Base-by-base conservation (phyloP, 2,329 filamentous ascomycete genomes). In the Stagonosporopsis cucurbitacearum region DNA sequence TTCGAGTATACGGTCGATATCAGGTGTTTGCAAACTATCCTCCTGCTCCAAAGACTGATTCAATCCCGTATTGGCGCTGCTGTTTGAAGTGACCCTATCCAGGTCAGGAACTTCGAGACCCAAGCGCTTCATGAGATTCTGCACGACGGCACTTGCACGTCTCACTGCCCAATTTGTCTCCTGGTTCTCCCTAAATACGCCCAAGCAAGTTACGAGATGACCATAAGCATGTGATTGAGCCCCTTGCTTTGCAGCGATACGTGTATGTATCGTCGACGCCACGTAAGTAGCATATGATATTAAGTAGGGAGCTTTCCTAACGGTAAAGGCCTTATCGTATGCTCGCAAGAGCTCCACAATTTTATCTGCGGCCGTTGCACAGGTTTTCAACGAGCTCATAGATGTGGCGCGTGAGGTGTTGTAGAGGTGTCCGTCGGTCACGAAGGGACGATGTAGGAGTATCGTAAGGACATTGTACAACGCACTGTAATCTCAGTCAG, bases 261-360 rank as follows among this genome's bases (percentile, higher is more conserved):
- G 80, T 0, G 79, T 79, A 46, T 81, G 78, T 17, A 85, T 83
- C 0, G 81, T 84, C 0, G 81, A 81, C 2, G 78, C 78, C 0
- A 84, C 81, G 55, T 85, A 86, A 0, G 80, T 83, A 0, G 83
- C 81, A 62, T 86, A 86, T 0, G 80, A 82, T 11, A 85, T 77
- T 1, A 84, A 67, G 50, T 84, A 85, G 0, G 82, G 83, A 0
- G 82, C 80, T 8, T 76, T 69, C 12, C 74, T 70, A 1, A 82
- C 73, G 0, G 77, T 79, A 35, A 81, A 84, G 0, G 76, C 70
- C 20, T 69, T 66, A 20, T 81, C 74, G 43, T 84, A 84, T 7
- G 73, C 70, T n/a, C 76, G 73, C 0, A 84, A 60, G 0, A 84
- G 64, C 2, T 70, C 66, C 9, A 77, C 75, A 4, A 84, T 83